Conservation (phyloP, 768 basidiomycete genomes). For the Brasilioporus rufonigricans region DNA sequence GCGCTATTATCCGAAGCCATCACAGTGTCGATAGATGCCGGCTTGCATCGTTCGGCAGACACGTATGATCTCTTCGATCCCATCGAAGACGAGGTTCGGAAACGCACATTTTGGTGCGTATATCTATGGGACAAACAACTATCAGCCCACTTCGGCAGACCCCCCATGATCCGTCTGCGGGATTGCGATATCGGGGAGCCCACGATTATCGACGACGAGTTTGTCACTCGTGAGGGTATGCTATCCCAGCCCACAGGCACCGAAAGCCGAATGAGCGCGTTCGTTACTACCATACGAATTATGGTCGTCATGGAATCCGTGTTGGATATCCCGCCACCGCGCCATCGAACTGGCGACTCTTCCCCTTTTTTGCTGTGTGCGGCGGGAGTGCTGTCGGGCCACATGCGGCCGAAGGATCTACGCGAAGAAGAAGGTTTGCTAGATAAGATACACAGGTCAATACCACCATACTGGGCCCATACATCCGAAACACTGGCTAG, state of each 20-base stretch:
- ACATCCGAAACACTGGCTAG: slow-evolving; percentile 76
- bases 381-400: slow-evolving; percentile 62
- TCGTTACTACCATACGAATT: slow-evolving; percentile 71
- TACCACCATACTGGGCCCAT: slow-evolving; percentile 80
- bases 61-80: slow-evolving; percentile 85
- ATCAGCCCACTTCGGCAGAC: slow-evolving; percentile 83
- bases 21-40: slow-evolving; percentile 85
- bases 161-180: slow-evolving; percentile 79
- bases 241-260: slow-evolving; percentile 65
- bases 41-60: slow-evolving; percentile 84
- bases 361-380: slow-evolving; percentile 80
- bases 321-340: slow-evolving; percentile 73
- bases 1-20: slow-evolving; percentile 83
- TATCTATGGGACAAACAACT: slow-evolving; percentile 97
- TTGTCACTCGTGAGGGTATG: slow-evolving; percentile 72
- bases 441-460: slow-evolving; percentile 70
- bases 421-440: slow-evolving; percentile 78
- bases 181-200: slow-evolving; percentile 94
- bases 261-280: slow-evolving; percentile 78
- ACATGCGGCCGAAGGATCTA: slow-evolving; percentile 59
- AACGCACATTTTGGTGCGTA: slow-evolving; percentile 95
- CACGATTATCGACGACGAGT: slow-evolving; percentile 83
- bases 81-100: slow-evolving; percentile 88
- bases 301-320: slow-evolving; percentile 89
- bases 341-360: slow-evolving; percentile 53